These are phyloP conservation scores for Paramecium bursaria DNA, from an alignment of 73 alveolate genomes.

Conservation along the genomic window DNA sequence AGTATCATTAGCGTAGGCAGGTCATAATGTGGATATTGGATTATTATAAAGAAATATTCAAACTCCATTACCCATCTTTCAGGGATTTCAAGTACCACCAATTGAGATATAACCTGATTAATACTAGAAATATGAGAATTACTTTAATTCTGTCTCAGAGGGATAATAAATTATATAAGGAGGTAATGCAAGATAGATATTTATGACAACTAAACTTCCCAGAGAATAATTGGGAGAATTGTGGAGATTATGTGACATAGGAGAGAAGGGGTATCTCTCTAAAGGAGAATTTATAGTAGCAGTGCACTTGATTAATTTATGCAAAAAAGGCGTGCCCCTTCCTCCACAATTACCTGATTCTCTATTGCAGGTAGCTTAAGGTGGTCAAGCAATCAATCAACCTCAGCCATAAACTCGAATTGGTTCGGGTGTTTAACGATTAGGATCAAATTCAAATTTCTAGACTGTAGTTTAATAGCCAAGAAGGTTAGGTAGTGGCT, in stretches of 20 bases:
- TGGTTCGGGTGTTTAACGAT: too few species aligned
- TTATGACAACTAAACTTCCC: not conserved
- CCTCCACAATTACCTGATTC: slow-evolving; percentile 4
- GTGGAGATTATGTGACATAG: slow-evolving; percentile 45
- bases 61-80: slow-evolving; percentile 7
- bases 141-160: slow-evolving; percentile 9
- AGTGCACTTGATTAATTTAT: slow-evolving; percentile 1
- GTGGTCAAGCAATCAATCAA: too few species aligned
- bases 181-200: slow-evolving; percentile 11
- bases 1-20: slow-evolving; percentile 19
- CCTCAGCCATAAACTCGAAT: too few species aligned
- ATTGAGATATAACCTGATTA: slow-evolving; percentile 3
- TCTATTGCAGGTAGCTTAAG: not conserved
- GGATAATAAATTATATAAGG: slow-evolving; percentile 36
- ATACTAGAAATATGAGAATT: slow-evolving; percentile 33
- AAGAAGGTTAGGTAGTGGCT: too few species aligned
- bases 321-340: not conserved
- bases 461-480: too few species aligned
- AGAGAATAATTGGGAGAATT: slow-evolving; percentile 19
- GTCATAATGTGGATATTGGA: not conserved
- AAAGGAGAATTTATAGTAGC: slow-evolving; percentile 53
- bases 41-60: not conserved
- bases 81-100: slow-evolving; percentile 10
- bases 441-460: too few species aligned
- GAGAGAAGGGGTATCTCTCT: slow-evolving; percentile 45